Evolutionary conservation across 345 rosid genomes (phyloP), one percentile per base, ranked within the genome.

Genomic region (Clausena lansium): DNA sequence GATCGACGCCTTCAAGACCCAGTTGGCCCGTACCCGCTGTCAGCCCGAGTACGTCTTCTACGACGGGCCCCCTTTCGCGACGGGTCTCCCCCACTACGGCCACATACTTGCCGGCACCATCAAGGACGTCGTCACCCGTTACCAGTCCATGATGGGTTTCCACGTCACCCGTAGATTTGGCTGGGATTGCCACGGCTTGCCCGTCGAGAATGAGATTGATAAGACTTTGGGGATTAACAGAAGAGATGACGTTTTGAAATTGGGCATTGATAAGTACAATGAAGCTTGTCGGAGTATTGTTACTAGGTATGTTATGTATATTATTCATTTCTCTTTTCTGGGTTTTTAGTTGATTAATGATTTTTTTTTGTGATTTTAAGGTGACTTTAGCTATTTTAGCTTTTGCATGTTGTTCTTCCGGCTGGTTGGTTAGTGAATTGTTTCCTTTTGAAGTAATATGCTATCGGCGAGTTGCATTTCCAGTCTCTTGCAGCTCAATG

Each of bases 1-100:
- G 38, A 96, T 90, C 77, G 85, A 91, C 25, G 98, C 98, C n/a
- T 96, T 96, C 86, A 85, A 89, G 39, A 93, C 89, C 27, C 99
- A 96, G 76, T 80, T 92, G 47, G 78, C 80, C 7, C 92, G 91
- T 32, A 89, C 98, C 17, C 78, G 86, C 71, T 67, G 84, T 74
- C 76, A 78, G 14, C 98, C 98, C 0, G 98, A 94, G 79, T 96
- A 91, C 79, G 81, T 94, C 72, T 96, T 96, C 89, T 96, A 94
- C 73, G 99, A 96, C 67, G 99, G 99, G 0, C 99, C 98, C 5
- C 99, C 99, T 7, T 96, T 96, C 85, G 99, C 99, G 67, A 94
- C 99, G 20, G 99, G 99, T 0, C 91, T 90, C 55, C 99, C 98
- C 33, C 99, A 96, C 79, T 96, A 96, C 81, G 99, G 99, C 3